A percentile compares a stretch with the other conserved stretches of the same genome.
Conservation (phyloP, 2,329 filamentous ascomycete species). For the Aspergillus sp. region DNA sequence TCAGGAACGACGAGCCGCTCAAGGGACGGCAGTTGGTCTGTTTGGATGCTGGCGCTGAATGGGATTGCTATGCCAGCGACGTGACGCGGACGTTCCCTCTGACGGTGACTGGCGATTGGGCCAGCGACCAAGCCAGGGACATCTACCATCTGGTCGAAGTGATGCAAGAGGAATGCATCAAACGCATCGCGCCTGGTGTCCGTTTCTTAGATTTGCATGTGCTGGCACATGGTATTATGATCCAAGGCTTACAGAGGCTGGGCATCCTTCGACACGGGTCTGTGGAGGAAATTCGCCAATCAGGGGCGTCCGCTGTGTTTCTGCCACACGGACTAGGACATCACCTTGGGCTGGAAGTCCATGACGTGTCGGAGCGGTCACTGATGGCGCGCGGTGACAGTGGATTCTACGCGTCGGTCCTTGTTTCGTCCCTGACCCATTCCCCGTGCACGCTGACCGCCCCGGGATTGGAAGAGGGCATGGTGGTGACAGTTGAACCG, state of each 20-base stretch:
- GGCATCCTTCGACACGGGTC: slow-evolving; percentile 64
- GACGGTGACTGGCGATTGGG: slow-evolving; percentile 47
- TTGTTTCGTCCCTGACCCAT: slow-evolving; percentile 12
- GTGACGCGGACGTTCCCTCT: slow-evolving; percentile 86
- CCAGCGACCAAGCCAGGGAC: slow-evolving; percentile 58
- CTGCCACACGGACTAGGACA: slow-evolving; percentile 50
- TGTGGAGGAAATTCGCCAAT: slow-evolving; percentile 42
- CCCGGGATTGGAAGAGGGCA: slow-evolving; percentile 42
- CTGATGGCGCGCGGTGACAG: slow-evolving; percentile 25
- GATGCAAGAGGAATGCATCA: slow-evolving; percentile 79
- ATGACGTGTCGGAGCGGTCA: slow-evolving; percentile 34
- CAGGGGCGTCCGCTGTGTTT: slow-evolving; percentile 34
- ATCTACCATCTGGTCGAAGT: slow-evolving; percentile 78
- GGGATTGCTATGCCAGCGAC: slow-evolving; percentile 63
- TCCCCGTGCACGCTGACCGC: slow-evolving; percentile 29
- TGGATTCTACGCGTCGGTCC: slow-evolving; percentile 8
- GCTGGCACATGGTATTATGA: slow-evolving; percentile 72
- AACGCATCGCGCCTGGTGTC: slow-evolving; percentile 64
- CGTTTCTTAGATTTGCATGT: slow-evolving; percentile 76
- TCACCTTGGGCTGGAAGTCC: slow-evolving; percentile 46
- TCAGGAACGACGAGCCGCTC: slow-evolving; percentile 66
- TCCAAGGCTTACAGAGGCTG: slow-evolving; percentile 67
- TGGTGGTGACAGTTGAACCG: slow-evolving; percentile 52
- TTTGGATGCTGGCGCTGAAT: slow-evolving; percentile 76
- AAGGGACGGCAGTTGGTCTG: slow-evolving; percentile 69